A percentile compares a stretch with the other conserved stretches of the same genome.
These are phyloP conservation scores for Alternaria gansuensis DNA, from an alignment of 2,329 filamentous ascomycete species.

Conservation along the genomic window DNA sequence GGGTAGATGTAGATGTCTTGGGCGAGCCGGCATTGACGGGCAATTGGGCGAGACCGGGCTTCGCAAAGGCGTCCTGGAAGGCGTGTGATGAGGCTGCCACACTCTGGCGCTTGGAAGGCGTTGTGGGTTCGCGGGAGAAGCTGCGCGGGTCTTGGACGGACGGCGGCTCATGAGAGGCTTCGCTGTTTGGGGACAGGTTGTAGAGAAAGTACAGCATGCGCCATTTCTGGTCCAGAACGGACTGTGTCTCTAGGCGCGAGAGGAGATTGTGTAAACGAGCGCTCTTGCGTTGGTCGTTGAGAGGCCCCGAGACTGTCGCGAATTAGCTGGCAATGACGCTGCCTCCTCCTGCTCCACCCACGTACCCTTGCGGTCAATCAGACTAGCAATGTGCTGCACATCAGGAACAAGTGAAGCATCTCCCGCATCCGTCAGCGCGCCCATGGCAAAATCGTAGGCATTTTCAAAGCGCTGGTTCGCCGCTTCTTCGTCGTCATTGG, in stretches of 20 bases:
- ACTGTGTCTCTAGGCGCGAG: slow-evolving; percentile 85
- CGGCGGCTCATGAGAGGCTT: slow-evolving; percentile 15
- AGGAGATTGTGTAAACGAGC: slow-evolving; percentile 92
- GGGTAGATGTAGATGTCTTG: slow-evolving; percentile 33
- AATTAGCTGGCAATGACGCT: slow-evolving; percentile 22
- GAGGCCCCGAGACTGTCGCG: slow-evolving; percentile 72
- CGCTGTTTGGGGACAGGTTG: slow-evolving; percentile 72
- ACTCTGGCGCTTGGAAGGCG: slow-evolving; percentile 42
- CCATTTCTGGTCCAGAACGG: slow-evolving; percentile 95
- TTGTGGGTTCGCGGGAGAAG: slow-evolving; percentile 36
- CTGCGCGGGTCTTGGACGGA: slow-evolving; percentile 24
- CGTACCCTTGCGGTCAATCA: slow-evolving; percentile 81
- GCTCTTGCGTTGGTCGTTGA: slow-evolving; percentile 72
- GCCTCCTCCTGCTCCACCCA: too few species aligned
- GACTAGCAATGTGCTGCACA: slow-evolving; percentile 89
- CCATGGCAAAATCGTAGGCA: slow-evolving; percentile 62
- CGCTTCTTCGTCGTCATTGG: slow-evolving; percentile 71
- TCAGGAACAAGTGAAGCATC: slow-evolving; percentile 70
- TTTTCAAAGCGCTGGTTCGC: slow-evolving; percentile 75
- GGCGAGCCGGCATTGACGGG: slow-evolving; percentile 47
- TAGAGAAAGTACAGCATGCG: slow-evolving; percentile 92
- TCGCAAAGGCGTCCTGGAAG: slow-evolving; percentile 60
- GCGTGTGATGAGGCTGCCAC: slow-evolving; percentile 25
- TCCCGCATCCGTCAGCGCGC: slow-evolving; percentile 55
- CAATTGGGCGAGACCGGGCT: slow-evolving; percentile 56